phyloP scores from a whole-genome alignment of 2,329 filamentous ascomycete genomes.

The Cercospora nicotianae region DNA sequence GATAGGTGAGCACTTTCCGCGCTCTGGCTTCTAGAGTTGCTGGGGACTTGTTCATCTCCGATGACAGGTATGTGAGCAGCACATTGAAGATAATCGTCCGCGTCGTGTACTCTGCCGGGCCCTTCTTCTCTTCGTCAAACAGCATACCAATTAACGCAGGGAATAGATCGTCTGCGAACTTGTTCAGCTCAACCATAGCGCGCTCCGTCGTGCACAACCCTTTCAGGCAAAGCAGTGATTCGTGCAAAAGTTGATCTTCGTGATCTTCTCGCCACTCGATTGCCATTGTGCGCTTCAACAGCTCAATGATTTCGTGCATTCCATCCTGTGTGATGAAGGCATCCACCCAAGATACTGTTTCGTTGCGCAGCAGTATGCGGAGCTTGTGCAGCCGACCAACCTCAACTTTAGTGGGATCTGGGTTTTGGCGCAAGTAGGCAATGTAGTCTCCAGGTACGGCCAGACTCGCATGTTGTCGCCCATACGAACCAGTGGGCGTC shows the following conservation, averaged over 20 bases:
- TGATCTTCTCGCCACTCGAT: constrained; percentile 98
- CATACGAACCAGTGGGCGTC: constrained; percentile 33
- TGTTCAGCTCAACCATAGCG: constrained; percentile 76
- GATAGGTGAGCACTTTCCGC: constrained; percentile 70
- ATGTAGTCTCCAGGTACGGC: constrained; percentile 83
- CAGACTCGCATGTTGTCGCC: constrained; percentile 40
- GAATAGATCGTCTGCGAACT: constrained; percentile 78
- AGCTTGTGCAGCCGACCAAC: constrained; percentile 96
- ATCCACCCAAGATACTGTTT: constrained; percentile 94
- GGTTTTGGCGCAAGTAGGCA: constrained; percentile 75
- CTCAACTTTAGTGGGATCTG: constrained; percentile 79
- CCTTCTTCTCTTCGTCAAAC: constrained; percentile 97
- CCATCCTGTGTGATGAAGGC: constrained; percentile 85
- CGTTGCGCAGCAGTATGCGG: constrained; percentile 82
- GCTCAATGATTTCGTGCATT: constrained; percentile 84
- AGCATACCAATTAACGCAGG: constrained; percentile 83
- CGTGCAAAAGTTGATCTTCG: constrained; percentile 88
- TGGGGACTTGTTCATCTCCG: constrained; percentile 50
- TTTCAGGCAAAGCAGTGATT: constrained; percentile 89
- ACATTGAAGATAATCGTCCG: constrained; percentile 86
- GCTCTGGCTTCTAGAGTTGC: constrained; percentile 61
- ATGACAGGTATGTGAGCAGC: constrained; percentile 82
- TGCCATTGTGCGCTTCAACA: constrained; percentile 88
- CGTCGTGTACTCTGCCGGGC: constrained; percentile 93
- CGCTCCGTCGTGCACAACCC: constrained; percentile 88